Base-by-base conservation (phyloP, 306 rosid genomes). In the Cicer arietinum region DNA sequence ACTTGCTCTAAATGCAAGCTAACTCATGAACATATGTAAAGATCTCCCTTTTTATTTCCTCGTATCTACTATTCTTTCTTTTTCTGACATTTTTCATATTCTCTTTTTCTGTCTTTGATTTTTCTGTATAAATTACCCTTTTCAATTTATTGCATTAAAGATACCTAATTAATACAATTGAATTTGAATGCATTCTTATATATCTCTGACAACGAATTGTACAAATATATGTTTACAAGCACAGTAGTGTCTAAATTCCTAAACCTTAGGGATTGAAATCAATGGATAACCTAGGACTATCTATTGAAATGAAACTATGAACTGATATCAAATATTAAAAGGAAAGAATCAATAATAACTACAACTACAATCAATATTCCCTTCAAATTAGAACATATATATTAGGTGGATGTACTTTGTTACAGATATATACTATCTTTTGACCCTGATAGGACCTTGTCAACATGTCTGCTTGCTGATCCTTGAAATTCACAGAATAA, bases 21-120 rank as follows among this genome's bases (percentile, higher is more conserved):
- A 7, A 3, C 42, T 73, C 62, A 82, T 42, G 89, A 83, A 62
- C 96, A 92, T 71, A 14, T 22, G 97, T 92, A 85, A 88, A 58
- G 82, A 69, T 81, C 78, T 81, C 74, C 13, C 58, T 16, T 30
- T 42, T 44, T 67, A 25, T 71, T 69, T 70, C 37, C 46, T 40
- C 51, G 16, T 57, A 20, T 25, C 57, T 62, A 22, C 6, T 17
- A 18, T 46, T 59, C 20, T 35, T 62, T 60, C 35, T 35, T 25
- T 22, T 58, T 10, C 16, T 58, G 5, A 58, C 8, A 20, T 6
- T 17, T 17, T 51, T 67, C 18, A 9, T 10, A 30, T 45, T 60
- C 43, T 22, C 40, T 64, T 81, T 42, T 20, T 17, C 6, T 41
- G 10, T 43, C 40, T 46, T 47, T 25, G 63, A 18, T 46, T 20